These are phyloP conservation scores for Kluyveromyces nonfermentans DNA, from an alignment of 805 yeast species.

Conservation along the genomic window DNA sequence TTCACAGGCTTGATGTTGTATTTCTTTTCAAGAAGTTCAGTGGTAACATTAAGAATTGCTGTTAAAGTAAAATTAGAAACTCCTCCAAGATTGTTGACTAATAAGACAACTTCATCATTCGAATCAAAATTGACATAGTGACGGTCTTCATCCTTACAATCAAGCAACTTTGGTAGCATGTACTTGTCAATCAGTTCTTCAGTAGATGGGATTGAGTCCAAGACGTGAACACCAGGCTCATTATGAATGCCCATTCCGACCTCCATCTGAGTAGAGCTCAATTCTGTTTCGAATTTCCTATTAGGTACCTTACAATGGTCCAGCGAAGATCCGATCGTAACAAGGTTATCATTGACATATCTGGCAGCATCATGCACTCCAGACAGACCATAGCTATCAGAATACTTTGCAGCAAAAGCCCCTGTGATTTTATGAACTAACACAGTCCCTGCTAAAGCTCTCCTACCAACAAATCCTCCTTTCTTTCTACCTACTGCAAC, in stretches of 20 bases:
- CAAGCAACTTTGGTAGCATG: constrained; percentile 54
- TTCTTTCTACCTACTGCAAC: constrained; percentile 89
- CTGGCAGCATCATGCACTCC: constrained; percentile 52
- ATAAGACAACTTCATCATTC: constrained; percentile 57
- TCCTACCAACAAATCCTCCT: constrained; percentile 85
- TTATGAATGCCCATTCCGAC: constrained; percentile 95
- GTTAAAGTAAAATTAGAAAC: constrained; percentile 71
- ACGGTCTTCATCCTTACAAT: constrained; percentile 62
- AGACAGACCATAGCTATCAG: constrained; percentile 37
- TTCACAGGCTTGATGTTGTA: constrained; percentile 58
- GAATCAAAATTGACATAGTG: constrained; percentile 62
- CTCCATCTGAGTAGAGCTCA: constrained; percentile 62
- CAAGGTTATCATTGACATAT: constrained; percentile 53
- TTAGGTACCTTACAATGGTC: constrained; percentile 92
- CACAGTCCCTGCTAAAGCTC: constrained; percentile 90
- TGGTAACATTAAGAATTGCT: constrained; percentile 57
- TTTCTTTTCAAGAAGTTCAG: constrained; percentile 40
- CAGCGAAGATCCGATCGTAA: constrained; percentile 81
- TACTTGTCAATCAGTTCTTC: constrained; percentile 46
- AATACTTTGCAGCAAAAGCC: constrained; percentile 45
- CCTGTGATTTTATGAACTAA: constrained; percentile 81
- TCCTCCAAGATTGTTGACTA: constrained; percentile 86
- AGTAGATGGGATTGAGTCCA: constrained; percentile 55
- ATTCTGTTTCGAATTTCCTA: constrained; percentile 44
- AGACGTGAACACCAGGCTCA: constrained; percentile 69